Evolutionary conservation across 2,329 filamentous ascomycete genomes (phyloP).

Genomic region (Domatiomyces globalis): DNA sequence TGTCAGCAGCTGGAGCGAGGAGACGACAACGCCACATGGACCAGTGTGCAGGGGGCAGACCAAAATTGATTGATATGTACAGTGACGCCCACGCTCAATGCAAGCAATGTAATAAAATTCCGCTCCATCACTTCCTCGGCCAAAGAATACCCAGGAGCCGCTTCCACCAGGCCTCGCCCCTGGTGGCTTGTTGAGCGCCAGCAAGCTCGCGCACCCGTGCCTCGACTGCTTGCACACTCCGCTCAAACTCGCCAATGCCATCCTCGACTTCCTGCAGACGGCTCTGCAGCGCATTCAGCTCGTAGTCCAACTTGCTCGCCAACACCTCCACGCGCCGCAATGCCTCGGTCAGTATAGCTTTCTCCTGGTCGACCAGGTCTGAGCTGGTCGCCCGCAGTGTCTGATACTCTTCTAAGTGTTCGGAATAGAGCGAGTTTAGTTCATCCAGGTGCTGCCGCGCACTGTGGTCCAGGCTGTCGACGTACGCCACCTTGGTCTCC

Average conservation of each 20-base stretch:
- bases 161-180: neutral
- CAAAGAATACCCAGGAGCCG: neutral
- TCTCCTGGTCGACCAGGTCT: conserved; percentile 56
- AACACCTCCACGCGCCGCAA: conserved; percentile 68
- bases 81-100: neutral
- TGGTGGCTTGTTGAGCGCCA: conserved; percentile 31
- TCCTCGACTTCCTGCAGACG: conserved; percentile 81
- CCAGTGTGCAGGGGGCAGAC: neutral
- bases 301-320: conserved; percentile 79
- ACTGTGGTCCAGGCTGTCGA: conserved; percentile 47
- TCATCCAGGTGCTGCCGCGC: conserved; percentile 51
- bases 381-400: conserved; percentile 52
- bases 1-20: neutral
- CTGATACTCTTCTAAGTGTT: conserved; percentile 56
- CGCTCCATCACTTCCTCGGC: neutral
- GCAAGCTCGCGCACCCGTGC: conserved; percentile 49
- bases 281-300: conserved; percentile 63
- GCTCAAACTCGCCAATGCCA: conserved; percentile 63
- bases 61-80: neutral
- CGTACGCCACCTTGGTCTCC: conserved; percentile 28
- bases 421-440: conserved; percentile 53
- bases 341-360: conserved; percentile 52
- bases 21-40: neutral
- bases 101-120: neutral
- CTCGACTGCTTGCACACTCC: conserved; percentile 60